Evolutionary conservation across 2,329 filamentous ascomycete species (phyloP), one percentile per base, ranked within the genome.

Genomic region (Cercospora sp.): DNA sequence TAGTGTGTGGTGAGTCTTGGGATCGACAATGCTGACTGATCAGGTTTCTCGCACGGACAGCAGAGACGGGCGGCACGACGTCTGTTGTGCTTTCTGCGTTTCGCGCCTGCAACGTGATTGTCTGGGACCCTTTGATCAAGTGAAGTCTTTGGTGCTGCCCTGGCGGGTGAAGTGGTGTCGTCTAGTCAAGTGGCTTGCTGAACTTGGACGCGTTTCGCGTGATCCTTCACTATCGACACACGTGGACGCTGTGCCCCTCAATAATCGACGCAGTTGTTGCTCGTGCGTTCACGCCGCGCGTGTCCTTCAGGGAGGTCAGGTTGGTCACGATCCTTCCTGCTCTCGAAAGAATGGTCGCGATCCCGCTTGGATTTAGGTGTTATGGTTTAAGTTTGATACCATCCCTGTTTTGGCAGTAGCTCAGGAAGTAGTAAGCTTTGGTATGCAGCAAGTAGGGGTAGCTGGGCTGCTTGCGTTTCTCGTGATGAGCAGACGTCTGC

Each of bases 361-460:
- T 31, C 28, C 61, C 13, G 20, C 20, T 55, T 55, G 61, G 30
- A 55, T 63, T 33, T 63, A 55, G 28, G 26, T 30, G 61, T 63
- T 16, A 23, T 51, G 16, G 33, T 55, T 63, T 55, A 18, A 48
- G 61, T 55, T 63, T 55, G n/a, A n/a, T 23, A 26, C 61, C 53
- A 36, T 55, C 18, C 45, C 61, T 26, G 48, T 55, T 55, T 26
- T 55, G 48, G 48, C 26, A 30, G 23, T 55, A 53, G 23, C n/a
- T 57, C 45, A 55, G 45, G 23, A 57, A 57, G 30, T 63, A 55
- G 61, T 23, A 30, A 33, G 45, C 30, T 30, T 30, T 55, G 60
- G 60, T 62, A 45, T 62, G 61, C 45, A 63, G n/a, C 42, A 51
- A 48, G 61, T 55, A 55, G 60, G 60, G 60, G 60, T 63, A 63